Percentiles rank a stretch among this genome's conserved stretches.
phyloP scores from a whole-genome alignment of 768 basidiomycete species.

The Boletales sp. region DNA sequence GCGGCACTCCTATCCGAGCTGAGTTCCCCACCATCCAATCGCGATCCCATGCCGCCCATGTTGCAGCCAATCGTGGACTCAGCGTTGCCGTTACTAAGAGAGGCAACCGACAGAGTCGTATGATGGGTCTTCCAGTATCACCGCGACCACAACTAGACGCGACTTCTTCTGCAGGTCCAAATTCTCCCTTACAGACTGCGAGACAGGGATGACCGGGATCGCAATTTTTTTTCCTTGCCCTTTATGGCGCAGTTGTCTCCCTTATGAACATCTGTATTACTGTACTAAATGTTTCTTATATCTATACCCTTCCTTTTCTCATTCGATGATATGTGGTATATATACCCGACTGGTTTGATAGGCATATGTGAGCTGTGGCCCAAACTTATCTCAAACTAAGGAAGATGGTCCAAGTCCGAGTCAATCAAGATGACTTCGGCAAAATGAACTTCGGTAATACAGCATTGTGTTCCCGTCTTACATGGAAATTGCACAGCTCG shows the following conservation, averaged over 20 bases:
- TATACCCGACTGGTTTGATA: slow-evolving; percentile 19
- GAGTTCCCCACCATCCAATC: slow-evolving; percentile 33
- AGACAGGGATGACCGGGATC: slow-evolving; percentile 18
- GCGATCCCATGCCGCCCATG: slow-evolving; percentile 50
- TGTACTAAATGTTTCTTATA: slow-evolving; percentile 14
- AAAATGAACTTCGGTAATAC: too few relatives aligned
- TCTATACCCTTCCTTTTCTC: slow-evolving; percentile 26
- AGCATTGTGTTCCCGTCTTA: too few relatives aligned
- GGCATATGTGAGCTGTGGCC: too few relatives aligned
- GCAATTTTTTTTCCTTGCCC: background rate
- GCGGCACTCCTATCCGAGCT: slow-evolving; percentile 13
- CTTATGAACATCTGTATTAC: slow-evolving; percentile 11
- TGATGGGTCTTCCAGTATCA: slow-evolving; percentile 59
- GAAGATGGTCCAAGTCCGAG: too few relatives aligned
- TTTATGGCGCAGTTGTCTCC: background rate
- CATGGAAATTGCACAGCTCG: slow-evolving; percentile 11
- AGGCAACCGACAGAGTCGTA: slow-evolving; percentile 60
- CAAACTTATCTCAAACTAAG: too few relatives aligned
- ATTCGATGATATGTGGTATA: slow-evolving; percentile 7
- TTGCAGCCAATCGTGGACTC: slow-evolving; percentile 68
- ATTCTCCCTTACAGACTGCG: slow-evolving; percentile 22
- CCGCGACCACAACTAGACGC: slow-evolving; percentile 26
- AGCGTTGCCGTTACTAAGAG: slow-evolving; percentile 59
- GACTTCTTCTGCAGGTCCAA: slow-evolving; percentile 6
- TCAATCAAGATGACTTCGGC: too few relatives aligned